Evolutionary conservation across 345 rosid genomes (phyloP).

Genomic region (Heritiera fomes): DNA sequence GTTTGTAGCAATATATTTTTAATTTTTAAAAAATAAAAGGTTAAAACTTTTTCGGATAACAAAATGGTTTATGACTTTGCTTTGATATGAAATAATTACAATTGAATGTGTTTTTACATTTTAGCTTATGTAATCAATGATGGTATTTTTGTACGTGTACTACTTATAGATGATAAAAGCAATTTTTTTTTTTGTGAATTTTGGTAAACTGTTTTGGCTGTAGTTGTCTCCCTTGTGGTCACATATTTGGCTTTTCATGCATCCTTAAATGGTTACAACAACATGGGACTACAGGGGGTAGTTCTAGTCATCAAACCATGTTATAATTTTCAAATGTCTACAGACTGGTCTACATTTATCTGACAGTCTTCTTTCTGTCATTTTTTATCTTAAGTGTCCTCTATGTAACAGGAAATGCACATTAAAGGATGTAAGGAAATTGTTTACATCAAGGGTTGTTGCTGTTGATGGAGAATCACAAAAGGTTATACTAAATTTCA

Average conservation of each 20-base stretch:
- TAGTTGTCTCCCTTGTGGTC: conserved; percentile 95
- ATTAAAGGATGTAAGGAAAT: conserved; percentile 63
- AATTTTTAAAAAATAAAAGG: not conserved
- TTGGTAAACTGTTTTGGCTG: not conserved
- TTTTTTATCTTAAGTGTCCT: conserved; percentile 56
- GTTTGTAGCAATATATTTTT: not conserved
- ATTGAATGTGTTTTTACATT: not conserved
- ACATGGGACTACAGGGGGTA: conserved; percentile 60
- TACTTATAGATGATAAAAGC: too few species aligned
- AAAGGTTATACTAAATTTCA: conserved; percentile 40
- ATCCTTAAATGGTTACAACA: conserved; percentile 71
- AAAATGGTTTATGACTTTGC: not conserved
- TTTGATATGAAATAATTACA: not conserved
- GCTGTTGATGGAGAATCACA: conserved; percentile 58
- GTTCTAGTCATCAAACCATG: conserved; percentile 26
- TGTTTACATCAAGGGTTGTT: conserved; percentile 59
- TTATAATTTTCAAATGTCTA: not conserved
- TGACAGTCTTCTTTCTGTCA: not conserved
- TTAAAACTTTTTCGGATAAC: not conserved
- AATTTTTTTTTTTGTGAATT: not conserved
- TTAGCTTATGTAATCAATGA: not conserved
- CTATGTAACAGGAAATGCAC: conserved; percentile 66
- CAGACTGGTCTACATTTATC: not conserved
- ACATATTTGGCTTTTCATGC: conserved; percentile 79
- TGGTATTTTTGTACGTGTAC: not conserved